Base-by-base conservation (phyloP, 257 asterid genomes). In the Anisodus tanguticus region DNA sequence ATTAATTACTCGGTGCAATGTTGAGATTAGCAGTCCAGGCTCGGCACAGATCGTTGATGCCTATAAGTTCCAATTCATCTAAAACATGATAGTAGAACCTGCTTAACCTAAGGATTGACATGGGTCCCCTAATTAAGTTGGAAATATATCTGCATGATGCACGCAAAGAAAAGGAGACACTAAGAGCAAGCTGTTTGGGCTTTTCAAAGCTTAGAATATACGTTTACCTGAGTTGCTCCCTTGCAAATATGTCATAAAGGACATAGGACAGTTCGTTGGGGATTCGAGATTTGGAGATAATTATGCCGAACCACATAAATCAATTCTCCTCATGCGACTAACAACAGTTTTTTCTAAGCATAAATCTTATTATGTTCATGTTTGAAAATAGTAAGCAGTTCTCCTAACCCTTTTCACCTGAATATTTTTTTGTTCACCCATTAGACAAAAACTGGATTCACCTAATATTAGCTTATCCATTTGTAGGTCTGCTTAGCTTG, bases 321-420 rank as follows among this genome's bases (percentile, higher is more conserved):
- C 45, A 41, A 3, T 67, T 67, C 11, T 13, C 0, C 11, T 35
- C 11, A 66, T 37, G 76, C 51, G 76, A 13, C 76, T 67, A 35
- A 67, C 35, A 67, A 1, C 76, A 41, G 45, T 41, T 41, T 5
- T 41, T 66, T 15, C 22, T 16, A 66, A 66, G 41, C 74, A 41
- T 66, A 19, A 66, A 66, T 12, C 16, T 26, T 66, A 41, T 66
- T 35, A 11, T 66, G 35, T 3, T 66, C 74, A 22, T 66, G 74
- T 5, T 13, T 49, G 55, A 49, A 59, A 5, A 53, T 31, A 9
- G 45, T 54, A 51, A 41, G 88, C 82, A 16, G 86, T 37, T 87
- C 85, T 55, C 87, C 88, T 58, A 69, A 81, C 54, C 15, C 78
- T 9, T 84, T 41, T 70, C 16, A 70, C 84, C 31, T 11, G 12